Conservation (phyloP, 2,329 filamentous ascomycete species). For the Rugonectria rugulosa region DNA sequence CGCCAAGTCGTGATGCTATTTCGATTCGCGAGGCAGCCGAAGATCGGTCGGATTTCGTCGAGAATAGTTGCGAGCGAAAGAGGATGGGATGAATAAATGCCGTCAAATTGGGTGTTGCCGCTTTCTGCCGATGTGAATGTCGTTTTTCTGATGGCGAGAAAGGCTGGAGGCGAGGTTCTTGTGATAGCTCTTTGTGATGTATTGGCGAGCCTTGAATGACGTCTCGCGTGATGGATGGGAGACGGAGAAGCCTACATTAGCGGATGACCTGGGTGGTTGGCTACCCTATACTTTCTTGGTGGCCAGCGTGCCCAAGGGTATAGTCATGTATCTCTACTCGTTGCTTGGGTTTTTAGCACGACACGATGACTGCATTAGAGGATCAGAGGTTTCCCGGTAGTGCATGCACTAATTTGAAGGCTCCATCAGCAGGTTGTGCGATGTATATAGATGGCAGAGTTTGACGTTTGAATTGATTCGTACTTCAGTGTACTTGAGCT, state of each 20-base stretch:
- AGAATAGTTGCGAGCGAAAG: background rate
- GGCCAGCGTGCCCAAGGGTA: background rate
- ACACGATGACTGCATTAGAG: no score
- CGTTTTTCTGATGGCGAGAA: background rate
- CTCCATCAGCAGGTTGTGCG: no score
- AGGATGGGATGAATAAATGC: background rate
- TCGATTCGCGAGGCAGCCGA: slow-evolving; percentile 10
- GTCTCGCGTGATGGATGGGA: slow-evolving; percentile 32
- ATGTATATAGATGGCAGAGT: no score
- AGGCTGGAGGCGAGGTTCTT: slow-evolving; percentile 4
- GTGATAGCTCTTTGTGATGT: slow-evolving; percentile 20
- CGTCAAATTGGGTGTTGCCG: background rate
- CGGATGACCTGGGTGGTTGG: slow-evolving; percentile 12
- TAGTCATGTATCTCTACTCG: no score
- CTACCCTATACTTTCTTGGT: slow-evolving; percentile 6
- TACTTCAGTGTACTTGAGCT: no score
- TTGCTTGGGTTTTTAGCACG: background rate
- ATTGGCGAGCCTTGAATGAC: slow-evolving; percentile 35
- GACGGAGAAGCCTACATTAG: slow-evolving; percentile 24
- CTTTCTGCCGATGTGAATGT: background rate
- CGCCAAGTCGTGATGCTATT: slow-evolving; percentile 14
- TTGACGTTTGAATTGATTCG: no score
- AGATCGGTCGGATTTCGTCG: slow-evolving; percentile 6
- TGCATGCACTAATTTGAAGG: no score
- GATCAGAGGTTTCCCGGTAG: no score